phyloP scores from a whole-genome alignment of 1,284 basidiomycete species.

The Cystobasidium sp. region DNA sequence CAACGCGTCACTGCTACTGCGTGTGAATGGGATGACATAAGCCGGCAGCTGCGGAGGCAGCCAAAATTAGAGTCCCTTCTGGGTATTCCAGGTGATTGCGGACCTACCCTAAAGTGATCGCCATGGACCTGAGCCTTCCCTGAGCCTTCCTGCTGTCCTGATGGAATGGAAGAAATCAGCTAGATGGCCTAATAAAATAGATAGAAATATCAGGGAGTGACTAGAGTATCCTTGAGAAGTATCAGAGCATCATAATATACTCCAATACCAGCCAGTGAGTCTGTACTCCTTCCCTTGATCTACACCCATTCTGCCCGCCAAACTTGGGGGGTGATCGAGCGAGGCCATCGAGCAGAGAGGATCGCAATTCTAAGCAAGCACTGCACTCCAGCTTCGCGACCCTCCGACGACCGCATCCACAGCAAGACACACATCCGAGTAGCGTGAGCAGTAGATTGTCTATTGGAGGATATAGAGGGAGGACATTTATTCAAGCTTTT shows the following conservation, averaged over 20 bases:
- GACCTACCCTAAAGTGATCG: conserved; percentile 18
- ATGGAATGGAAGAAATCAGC: not conserved
- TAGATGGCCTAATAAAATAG: conserved; percentile 12
- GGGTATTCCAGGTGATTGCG: too few species aligned
- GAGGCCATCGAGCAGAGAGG: not conserved
- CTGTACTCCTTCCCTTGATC: not conserved
- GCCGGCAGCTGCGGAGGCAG: not conserved
- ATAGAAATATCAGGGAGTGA: not conserved
- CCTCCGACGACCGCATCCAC: conserved; percentile 11
- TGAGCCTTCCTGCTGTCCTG: conserved; percentile 6
- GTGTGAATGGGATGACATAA: not conserved
- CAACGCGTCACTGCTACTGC: conserved; percentile 1
- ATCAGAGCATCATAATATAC: not conserved
- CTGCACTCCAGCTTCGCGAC: not conserved
- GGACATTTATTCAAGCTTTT: not conserved
- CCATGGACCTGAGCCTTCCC: not conserved
- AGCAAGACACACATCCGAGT: conserved; percentile 4
- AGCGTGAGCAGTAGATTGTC: not conserved
- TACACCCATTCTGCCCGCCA: conserved; percentile 13
- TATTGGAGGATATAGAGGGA: not conserved
- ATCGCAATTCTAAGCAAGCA: not conserved
- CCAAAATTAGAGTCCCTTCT: conserved; percentile 19
- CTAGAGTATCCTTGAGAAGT: not conserved
- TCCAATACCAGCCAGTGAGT: not conserved
- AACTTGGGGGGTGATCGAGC: conserved; percentile 1